Percentiles rank a stretch among this genome's conserved stretches.
These are phyloP conservation scores for Medicago truncatula DNA, from an alignment of 306 rosid species.

Conservation along the genomic window MtrunA17r5.0-ANR NC_053043.1:32114001-32114500, in stretches of 20 bases:
- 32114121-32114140: slow-evolving; percentile 90
- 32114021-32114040: slow-evolving; percentile 24
- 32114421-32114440: slow-evolving; percentile 93
- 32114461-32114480: neutral
- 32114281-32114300: slow-evolving; percentile 62
- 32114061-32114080: slow-evolving; percentile 93
- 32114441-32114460: slow-evolving; percentile 59
- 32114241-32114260: slow-evolving; percentile 75
- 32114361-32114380: slow-evolving; percentile 52
- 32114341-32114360: neutral
- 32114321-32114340: neutral
- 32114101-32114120: slow-evolving; percentile 86
- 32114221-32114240: slow-evolving; percentile 66
- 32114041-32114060: slow-evolving; percentile 67
- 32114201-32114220: slow-evolving; percentile 31
- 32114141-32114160: slow-evolving; percentile 44
- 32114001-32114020: slow-evolving; percentile 24
- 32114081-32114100: slow-evolving; percentile 83
- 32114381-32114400: slow-evolving; percentile 77
- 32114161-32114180: slow-evolving; percentile 12
- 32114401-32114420: slow-evolving; percentile 93
- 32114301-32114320: slow-evolving; percentile 9
- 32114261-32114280: slow-evolving; percentile 95
- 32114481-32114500: slow-evolving; percentile 5
- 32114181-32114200: slow-evolving; percentile 25